phyloP scores from a whole-genome alignment of 805 yeast species.

The Sugiyamaella floridensis region DNA sequence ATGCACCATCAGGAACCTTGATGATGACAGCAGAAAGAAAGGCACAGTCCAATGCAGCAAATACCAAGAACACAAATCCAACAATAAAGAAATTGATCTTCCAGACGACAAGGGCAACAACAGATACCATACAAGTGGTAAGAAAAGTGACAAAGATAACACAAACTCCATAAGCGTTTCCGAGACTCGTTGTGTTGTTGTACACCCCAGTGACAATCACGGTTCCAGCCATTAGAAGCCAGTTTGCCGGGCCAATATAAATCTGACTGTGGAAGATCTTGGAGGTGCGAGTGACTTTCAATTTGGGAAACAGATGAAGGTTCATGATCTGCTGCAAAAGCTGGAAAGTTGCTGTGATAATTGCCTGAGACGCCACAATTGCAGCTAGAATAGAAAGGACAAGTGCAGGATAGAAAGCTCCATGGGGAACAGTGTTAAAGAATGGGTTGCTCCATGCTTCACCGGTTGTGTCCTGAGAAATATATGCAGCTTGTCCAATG shows the following conservation, averaged over 20 bases:
- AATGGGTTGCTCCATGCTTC: slow-evolving; percentile 12
- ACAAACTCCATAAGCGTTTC: slow-evolving; percentile 57
- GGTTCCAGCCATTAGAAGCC: slow-evolving; percentile 46
- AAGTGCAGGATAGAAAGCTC: slow-evolving; percentile 30
- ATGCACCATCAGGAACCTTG: slow-evolving; percentile 53
- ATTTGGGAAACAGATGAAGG: slow-evolving; percentile 48
- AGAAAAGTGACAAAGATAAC: slow-evolving; percentile 49
- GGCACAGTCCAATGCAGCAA: slow-evolving; percentile 42
- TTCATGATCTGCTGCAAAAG: slow-evolving; percentile 47
- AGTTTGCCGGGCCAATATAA: slow-evolving; percentile 46
- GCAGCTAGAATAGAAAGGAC: slow-evolving; percentile 49
- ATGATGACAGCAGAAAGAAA: slow-evolving; percentile 43
- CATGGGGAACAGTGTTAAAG: slow-evolving; percentile 11
- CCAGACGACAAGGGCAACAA: slow-evolving; percentile 43
- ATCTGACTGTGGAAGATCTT: slow-evolving; percentile 42
- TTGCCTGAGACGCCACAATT: slow-evolving; percentile 55
- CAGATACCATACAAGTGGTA: slow-evolving; percentile 41
- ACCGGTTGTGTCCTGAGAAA: slow-evolving; percentile 8
- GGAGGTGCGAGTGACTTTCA: slow-evolving; percentile 42
- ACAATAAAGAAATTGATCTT: slow-evolving; percentile 33
- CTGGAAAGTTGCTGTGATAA: slow-evolving; percentile 49
- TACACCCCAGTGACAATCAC: slow-evolving; percentile 47
- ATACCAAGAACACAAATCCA: slow-evolving; percentile 32
- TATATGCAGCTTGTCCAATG: slow-evolving; percentile 49
- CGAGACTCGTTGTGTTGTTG: slow-evolving; percentile 42